Conservation (phyloP, 768 basidiomycete genomes). For the Leccinum boreale region DNA sequence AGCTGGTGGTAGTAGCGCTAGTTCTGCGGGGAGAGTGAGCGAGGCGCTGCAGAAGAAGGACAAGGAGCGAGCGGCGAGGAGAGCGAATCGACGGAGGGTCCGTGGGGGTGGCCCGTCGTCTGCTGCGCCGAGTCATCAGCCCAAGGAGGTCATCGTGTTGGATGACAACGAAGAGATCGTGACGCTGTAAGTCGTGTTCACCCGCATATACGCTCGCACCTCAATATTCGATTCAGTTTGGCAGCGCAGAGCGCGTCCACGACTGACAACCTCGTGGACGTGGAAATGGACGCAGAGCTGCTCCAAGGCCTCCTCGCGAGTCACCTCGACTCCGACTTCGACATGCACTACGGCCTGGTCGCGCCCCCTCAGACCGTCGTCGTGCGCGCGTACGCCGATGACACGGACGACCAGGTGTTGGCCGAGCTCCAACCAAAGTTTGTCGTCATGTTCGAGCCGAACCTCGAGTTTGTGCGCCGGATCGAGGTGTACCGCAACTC, state of each 20-base stretch:
- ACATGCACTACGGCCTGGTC: constrained; percentile 77
- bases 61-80: constrained; percentile 53
- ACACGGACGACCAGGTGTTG: constrained; percentile 86
- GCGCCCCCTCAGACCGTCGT: constrained; percentile 76
- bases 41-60: constrained; percentile 81
- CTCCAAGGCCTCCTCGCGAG: constrained; percentile 26
- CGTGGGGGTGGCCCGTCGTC: constrained; percentile 63
- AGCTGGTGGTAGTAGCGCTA: neutral
- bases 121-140: constrained; percentile 2
- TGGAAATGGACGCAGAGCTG: constrained; percentile 20
- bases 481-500: constrained; percentile 91
- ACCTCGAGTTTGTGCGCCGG: constrained; percentile 86
- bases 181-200: constrained; percentile 46
- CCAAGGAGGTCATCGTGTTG: constrained; percentile 9
- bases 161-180: constrained; percentile 42
- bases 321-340: constrained; percentile 57
- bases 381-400: constrained; percentile 86
- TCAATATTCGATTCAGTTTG: constrained; percentile 12
- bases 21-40: constrained; percentile 41
- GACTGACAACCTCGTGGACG: constrained; percentile 7
- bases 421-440: constrained; percentile 87
- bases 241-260: constrained; percentile 13
- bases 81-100: constrained; percentile 65
- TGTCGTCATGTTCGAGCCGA: constrained; percentile 94
- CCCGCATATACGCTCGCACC: no score